Conservation (phyloP, 2,329 filamentous ascomycete species). For the Sarocladium kiliense region DNA sequence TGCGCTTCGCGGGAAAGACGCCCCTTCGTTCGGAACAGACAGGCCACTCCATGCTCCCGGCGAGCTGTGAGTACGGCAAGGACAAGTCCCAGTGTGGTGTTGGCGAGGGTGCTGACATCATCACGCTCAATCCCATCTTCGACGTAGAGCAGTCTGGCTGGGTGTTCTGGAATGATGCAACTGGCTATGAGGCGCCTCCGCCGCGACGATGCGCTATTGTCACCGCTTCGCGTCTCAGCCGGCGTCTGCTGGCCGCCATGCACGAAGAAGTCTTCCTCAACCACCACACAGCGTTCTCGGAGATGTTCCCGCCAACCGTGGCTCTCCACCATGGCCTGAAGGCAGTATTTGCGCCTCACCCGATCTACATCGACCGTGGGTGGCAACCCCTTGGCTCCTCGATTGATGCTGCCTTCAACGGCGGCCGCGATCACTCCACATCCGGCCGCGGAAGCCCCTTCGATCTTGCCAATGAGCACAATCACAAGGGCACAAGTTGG, state of each 20-base stretch:
- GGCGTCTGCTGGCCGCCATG: constrained; percentile 64
- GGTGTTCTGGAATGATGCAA: constrained; percentile 66
- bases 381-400: constrained; percentile 62
- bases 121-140: constrained; percentile 74
- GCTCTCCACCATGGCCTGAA: constrained; percentile 74
- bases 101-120: constrained; percentile 68
- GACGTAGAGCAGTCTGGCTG: constrained; percentile 66
- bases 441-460: constrained; percentile 64
- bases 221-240: constrained; percentile 63
- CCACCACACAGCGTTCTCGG: constrained; percentile 69
- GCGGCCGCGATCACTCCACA: constrained; percentile 60
- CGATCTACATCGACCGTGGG: constrained; percentile 70
- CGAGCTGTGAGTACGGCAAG: constrained; percentile 47
- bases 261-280: constrained; percentile 65
- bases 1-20: constrained; percentile 42
- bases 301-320: constrained; percentile 71
- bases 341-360: constrained; percentile 75
- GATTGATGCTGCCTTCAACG: constrained; percentile 74
- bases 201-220: constrained; percentile 68
- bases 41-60: constrained; percentile 48
- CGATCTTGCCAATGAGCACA: constrained; percentile 67
- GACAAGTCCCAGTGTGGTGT: constrained; percentile 56
- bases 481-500: constrained; percentile 77
- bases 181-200: constrained; percentile 57
- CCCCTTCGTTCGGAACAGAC: constrained; percentile 46